A percentile compares a stretch with the other conserved stretches of the same genome.
phyloP scores from a whole-genome alignment of 768 basidiomycete genomes.

The Lactarius hengduanensis region DNA sequence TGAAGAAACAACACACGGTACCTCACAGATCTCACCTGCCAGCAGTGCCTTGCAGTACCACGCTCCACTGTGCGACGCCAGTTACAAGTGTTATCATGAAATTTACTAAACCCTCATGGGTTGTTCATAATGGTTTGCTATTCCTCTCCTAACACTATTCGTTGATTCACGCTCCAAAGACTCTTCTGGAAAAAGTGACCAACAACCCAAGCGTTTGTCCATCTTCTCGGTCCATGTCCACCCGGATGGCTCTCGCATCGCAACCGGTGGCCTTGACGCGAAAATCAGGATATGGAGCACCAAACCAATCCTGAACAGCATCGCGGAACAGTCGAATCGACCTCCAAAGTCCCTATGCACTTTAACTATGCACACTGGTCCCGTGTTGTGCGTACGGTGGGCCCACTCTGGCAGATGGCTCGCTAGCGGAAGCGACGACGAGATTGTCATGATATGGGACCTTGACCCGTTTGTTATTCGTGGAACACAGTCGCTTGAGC shows the following conservation, averaged over 20 bases:
- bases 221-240: conserved; percentile 95
- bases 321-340: conserved; percentile 61
- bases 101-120: conserved; percentile 89
- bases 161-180: conserved; percentile 34
- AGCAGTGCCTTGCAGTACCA: too few relatives aligned
- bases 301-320: conserved; percentile 81
- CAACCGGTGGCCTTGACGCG: conserved; percentile 95
- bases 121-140: conserved; percentile 66
- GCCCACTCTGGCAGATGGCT: conserved; percentile 91
- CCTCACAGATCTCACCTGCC: too few relatives aligned
- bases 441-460: conserved; percentile 96
- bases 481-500: not conserved
- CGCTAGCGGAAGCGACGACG: conserved; percentile 95
- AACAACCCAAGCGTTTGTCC: conserved; percentile 62
- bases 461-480: conserved; percentile 78
- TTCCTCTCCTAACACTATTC: conserved; percentile 18
- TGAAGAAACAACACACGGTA: too few relatives aligned
- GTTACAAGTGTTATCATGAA: conserved; percentile 48
- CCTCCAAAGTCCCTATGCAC: conserved; percentile 90
- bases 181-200: conserved; percentile 56
- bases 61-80: not conserved
- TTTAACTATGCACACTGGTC: conserved; percentile 89
- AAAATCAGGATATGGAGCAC: conserved; percentile 98
- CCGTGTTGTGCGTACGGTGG: conserved; percentile 91
- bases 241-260: conserved; percentile 92